phyloP scores from a whole-genome alignment of 768 basidiomycete species.

The Mycena vulgaris region DNA sequence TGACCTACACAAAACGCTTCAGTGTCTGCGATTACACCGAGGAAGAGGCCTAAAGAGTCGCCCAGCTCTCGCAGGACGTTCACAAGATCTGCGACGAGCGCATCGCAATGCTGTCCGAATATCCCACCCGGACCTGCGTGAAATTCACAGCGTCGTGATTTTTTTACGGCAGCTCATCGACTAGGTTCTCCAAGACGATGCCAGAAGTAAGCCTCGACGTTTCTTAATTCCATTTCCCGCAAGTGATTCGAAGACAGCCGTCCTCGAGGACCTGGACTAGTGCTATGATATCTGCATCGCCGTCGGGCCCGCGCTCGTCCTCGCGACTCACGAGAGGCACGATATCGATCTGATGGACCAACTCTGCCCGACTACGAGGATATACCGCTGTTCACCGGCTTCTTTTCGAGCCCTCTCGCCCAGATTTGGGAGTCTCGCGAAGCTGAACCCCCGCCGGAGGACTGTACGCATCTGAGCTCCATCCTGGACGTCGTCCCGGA shows the following conservation, averaged over 20 bases:
- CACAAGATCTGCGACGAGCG: neutral
- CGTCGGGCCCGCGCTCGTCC: neutral
- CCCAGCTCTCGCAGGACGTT: neutral
- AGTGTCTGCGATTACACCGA: neutral
- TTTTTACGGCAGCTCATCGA: neutral
- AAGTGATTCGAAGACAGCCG: no score
- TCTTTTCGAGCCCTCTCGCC: neutral
- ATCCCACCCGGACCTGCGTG: neutral
- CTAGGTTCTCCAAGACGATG: neutral
- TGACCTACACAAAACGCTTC: neutral
- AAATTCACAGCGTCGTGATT: neutral
- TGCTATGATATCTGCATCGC: neutral
- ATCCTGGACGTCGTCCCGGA: neutral
- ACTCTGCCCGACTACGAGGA: neutral
- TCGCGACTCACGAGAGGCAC: neutral
- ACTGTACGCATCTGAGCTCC: neutral
- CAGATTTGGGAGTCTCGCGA: neutral
- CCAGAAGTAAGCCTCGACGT: neutral
- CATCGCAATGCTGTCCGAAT: neutral
- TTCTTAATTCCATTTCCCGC: neutral
- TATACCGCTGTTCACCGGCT: neutral
- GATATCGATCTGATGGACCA: neutral
- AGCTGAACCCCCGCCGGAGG: neutral
- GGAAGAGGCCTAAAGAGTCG: neutral
- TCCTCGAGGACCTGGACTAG: neutral